Evolutionary conservation across 352 stramenopile genomes (phyloP).

Genomic region (Thalassiosira mediterranea): DNA sequence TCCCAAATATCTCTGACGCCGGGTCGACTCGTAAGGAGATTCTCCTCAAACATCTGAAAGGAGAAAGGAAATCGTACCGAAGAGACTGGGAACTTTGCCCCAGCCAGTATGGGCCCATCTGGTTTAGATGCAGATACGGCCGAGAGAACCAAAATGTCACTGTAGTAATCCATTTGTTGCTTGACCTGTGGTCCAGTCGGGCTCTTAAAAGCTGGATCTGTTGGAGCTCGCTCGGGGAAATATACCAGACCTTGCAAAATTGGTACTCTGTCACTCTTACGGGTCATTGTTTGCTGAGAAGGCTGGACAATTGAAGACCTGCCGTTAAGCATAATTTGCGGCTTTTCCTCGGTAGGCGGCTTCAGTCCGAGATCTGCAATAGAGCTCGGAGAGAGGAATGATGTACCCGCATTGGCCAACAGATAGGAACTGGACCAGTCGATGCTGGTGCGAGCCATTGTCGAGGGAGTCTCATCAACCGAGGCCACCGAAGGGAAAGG

Average conservation of each 20-base stretch:
- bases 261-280: constrained; percentile 14
- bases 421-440: no score
- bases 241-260: constrained; percentile 59
- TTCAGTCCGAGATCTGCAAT: constrained; percentile 31
- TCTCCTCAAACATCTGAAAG: constrained; percentile 60
- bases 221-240: constrained; percentile 31
- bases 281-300: not conserved
- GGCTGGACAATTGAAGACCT: not conserved
- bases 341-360: constrained; percentile 28
- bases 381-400: no score
- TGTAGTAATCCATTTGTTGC: constrained; percentile 45
- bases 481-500: no score
- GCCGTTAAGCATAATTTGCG: constrained; percentile 37
- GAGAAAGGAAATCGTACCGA: constrained; percentile 51
- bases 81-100: constrained; percentile 55
- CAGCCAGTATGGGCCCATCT: constrained; percentile 43
- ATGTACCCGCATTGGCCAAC: no score
- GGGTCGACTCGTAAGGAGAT: constrained; percentile 33
- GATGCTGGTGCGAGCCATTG: no score
- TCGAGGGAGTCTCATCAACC: no score
- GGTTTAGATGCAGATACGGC: constrained; percentile 29
- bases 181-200: not conserved
- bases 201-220: not conserved
- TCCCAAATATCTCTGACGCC: constrained; percentile 42
- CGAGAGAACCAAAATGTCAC: constrained; percentile 54